Percentiles rank a stretch among this genome's conserved stretches.
Conservation (phyloP, 2,329 filamentous ascomycete species). For the Fusarium cyanostomum region DNA sequence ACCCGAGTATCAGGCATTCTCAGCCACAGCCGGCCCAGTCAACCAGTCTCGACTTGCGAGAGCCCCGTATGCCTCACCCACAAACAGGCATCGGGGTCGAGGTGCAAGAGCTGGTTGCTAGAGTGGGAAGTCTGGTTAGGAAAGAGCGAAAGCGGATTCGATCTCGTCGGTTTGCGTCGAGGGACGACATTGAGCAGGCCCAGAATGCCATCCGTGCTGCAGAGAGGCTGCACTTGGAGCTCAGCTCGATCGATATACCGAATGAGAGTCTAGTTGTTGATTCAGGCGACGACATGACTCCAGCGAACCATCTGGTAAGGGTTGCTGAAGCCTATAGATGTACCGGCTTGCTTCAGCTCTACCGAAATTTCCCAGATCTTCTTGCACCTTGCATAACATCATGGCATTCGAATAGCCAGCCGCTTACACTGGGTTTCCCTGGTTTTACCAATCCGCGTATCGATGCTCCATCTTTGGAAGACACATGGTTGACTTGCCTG, state of each 20-base stretch:
- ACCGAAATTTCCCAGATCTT: conserved; percentile 52
- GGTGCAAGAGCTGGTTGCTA: conserved; percentile 39
- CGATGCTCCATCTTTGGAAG: conserved; percentile 19
- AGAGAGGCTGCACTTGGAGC: conserved; percentile 29
- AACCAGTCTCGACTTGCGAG: conserved; percentile 15
- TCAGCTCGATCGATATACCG: conserved; percentile 31
- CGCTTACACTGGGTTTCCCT: not conserved
- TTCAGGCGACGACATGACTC: conserved; percentile 41
- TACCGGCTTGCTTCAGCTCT: conserved; percentile 42
- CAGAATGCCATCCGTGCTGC: conserved; percentile 32
- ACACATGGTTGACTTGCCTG: conserved; percentile 55
- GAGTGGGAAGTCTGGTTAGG: conserved; percentile 37
- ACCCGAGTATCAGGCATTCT: conserved; percentile 1
- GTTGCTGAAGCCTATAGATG: conserved; percentile 44
- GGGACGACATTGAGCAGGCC: conserved; percentile 40
- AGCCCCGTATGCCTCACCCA: conserved; percentile 41
- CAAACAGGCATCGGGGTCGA: conserved; percentile 41
- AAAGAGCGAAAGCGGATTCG: conserved; percentile 40
- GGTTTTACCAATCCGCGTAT: conserved; percentile 3
- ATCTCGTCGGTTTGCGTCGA: conserved; percentile 32
- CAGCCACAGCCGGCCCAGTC: conserved; percentile 19
- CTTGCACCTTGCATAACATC: conserved; percentile 42
- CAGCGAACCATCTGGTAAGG: conserved; percentile 37
- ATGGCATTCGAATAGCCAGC: not conserved
- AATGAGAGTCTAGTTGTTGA: conserved; percentile 32